phyloP scores from a whole-genome alignment of 345 rosid species.

The Passiflora organensis region DNA sequence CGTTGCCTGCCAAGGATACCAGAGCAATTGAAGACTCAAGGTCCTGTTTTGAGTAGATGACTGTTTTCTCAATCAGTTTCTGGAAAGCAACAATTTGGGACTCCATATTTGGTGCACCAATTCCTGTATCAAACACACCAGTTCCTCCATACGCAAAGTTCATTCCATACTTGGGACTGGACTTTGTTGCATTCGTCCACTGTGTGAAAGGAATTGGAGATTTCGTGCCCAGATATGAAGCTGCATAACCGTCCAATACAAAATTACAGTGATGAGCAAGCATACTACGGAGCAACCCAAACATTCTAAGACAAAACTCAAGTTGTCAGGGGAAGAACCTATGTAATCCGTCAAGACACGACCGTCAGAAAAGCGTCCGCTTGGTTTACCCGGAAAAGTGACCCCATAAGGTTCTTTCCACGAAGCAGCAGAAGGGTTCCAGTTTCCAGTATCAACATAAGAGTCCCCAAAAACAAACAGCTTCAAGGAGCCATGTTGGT shows the following conservation, averaged over 20 bases:
- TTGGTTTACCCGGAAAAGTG: neutral
- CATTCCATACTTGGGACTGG: slow-evolving; percentile 42
- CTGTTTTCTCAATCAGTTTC: slow-evolving; percentile 8
- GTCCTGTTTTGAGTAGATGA: slow-evolving; percentile 8
- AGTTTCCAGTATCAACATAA: slow-evolving; percentile 1
- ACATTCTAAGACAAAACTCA: no score
- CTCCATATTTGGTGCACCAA: slow-evolving; percentile 57
- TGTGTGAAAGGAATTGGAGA: slow-evolving; percentile 65
- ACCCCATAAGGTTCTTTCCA: neutral
- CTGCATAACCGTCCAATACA: slow-evolving; percentile 33
- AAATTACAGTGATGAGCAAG: no score
- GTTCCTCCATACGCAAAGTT: slow-evolving; percentile 85
- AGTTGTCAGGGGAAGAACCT: neutral
- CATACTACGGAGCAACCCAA: no score
- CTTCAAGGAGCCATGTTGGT: neutral
- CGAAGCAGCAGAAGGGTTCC: neutral
- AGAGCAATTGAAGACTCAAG: slow-evolving; percentile 10
- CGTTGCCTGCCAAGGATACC: slow-evolving; percentile 15
- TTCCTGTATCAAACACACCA: slow-evolving; percentile 56
- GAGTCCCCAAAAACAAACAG: neutral
- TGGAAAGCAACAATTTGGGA: slow-evolving; percentile 59
- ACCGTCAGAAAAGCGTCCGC: neutral
- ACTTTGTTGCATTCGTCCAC: slow-evolving; percentile 26
- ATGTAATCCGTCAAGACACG: neutral
- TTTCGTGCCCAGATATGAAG: slow-evolving; percentile 45